Conservation (phyloP, 1,284 basidiomycete genomes). For the Pseudozyma sp. region DNA sequence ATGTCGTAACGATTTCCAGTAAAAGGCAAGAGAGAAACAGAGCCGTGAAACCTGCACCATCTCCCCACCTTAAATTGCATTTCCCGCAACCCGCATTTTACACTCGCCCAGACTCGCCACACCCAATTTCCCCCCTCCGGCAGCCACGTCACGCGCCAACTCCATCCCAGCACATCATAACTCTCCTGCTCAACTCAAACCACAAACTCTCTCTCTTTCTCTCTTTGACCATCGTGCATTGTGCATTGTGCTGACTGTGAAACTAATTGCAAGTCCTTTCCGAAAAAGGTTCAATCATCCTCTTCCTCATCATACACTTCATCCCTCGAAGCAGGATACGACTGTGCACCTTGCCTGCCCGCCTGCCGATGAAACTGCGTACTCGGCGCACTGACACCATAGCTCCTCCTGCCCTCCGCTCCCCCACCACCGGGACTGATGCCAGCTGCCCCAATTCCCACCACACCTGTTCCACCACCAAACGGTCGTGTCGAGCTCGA, state of each 20-base stretch:
- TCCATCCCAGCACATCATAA: no score
- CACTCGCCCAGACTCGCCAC: slow-evolving; percentile 6
- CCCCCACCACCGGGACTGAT: slow-evolving; percentile 2
- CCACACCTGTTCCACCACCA: slow-evolving; percentile 6
- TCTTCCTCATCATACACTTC: slow-evolving; percentile 29
- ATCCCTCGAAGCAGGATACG: slow-evolving; percentile 31
- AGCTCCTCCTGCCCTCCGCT: slow-evolving; percentile 20
- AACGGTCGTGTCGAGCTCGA: slow-evolving; percentile 27
- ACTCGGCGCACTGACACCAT: slow-evolving; percentile 34
- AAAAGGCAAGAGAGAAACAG: no score
- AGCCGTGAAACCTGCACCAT: no score
- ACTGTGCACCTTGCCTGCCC: slow-evolving; percentile 3
- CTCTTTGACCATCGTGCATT: no score
- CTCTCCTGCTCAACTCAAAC: no score
- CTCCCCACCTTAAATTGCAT: no score
- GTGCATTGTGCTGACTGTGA: no score
- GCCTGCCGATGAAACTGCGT: slow-evolving; percentile 41
- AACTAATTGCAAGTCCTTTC: no score
- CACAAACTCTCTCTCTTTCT: no score
- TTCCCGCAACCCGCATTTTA: neutral
- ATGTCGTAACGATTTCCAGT: no score
- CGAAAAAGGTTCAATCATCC: neutral
- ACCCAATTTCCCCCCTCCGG: no score
- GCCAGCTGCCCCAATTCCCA: slow-evolving; percentile 11
- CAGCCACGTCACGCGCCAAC: slow-evolving; percentile 13